Percentiles rank a stretch among this genome's conserved stretches.
phyloP scores from a whole-genome alignment of 176 grass and related monocot species.

The Aegilops longissima region DNA sequence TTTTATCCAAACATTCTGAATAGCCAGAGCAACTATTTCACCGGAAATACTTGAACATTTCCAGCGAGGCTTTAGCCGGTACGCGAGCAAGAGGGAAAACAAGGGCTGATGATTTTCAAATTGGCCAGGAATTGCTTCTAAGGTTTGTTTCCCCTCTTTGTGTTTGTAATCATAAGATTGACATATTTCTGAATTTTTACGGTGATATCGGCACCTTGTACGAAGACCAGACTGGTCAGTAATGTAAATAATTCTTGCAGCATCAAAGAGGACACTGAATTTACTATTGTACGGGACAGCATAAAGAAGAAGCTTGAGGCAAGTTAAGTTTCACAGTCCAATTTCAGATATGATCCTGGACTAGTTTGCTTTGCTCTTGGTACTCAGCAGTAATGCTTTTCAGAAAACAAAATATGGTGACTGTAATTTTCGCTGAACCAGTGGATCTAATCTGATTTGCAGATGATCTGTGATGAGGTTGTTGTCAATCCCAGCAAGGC shows the following conservation, averaged over 20 bases:
- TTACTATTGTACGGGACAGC: constrained; percentile 84
- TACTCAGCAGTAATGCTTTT: background rate
- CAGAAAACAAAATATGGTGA: background rate
- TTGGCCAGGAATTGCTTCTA: constrained; percentile 91
- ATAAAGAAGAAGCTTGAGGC: constrained; percentile 87
- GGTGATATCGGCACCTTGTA: constrained; percentile 4
- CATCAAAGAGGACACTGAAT: constrained; percentile 87
- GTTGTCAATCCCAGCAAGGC: constrained; percentile 79
- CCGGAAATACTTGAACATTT: constrained; percentile 84
- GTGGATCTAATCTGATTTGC: constrained; percentile 25
- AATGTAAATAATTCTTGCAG: constrained; percentile 49
- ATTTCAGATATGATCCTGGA: background rate
- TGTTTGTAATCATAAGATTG: background rate
- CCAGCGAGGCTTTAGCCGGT: constrained; percentile 96
- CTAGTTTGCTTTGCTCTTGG: background rate
- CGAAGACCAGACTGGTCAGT: background rate
- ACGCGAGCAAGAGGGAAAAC: constrained; percentile 83
- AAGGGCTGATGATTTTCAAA: constrained; percentile 64
- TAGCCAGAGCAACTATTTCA: constrained; percentile 99
- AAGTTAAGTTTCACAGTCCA: constrained; percentile 35
- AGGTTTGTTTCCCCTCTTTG: constrained; percentile 48
- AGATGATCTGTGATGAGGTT: constrained; percentile 91
- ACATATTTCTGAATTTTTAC: background rate
- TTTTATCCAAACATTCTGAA: constrained; percentile 75
- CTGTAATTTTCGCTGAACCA: constrained; percentile 25